phyloP scores from a whole-genome alignment of 2,329 filamentous ascomycete species.

The Zasmidium angulare region DNA sequence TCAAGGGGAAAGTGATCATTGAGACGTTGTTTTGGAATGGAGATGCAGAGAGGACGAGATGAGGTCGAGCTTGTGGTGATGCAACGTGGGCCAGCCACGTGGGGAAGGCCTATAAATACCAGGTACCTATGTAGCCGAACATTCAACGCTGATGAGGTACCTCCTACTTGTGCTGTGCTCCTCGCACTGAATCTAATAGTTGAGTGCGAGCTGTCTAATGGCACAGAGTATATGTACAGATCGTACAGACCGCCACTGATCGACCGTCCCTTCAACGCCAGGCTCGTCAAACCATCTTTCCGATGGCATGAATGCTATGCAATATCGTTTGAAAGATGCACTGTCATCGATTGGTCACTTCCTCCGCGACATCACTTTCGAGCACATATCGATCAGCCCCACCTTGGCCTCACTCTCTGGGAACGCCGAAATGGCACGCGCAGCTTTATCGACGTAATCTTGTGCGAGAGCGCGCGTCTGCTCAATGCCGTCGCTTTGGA shows the following conservation, averaged over 20 bases:
- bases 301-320: neutral
- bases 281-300: conserved; percentile 1
- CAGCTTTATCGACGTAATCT: conserved; percentile 85
- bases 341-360: conserved; percentile 57
- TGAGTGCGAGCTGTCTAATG: conserved; percentile 3
- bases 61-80: conserved; percentile 11
- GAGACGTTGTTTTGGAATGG: conserved; percentile 1
- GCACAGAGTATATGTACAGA: conserved; percentile 16
- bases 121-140: no score
- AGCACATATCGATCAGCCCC: conserved; percentile 88
- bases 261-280: conserved; percentile 3
- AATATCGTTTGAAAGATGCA: neutral
- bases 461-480: conserved; percentile 88
- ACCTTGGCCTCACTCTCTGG: conserved; percentile 94
- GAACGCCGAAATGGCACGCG: conserved; percentile 78
- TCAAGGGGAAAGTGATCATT: conserved; percentile 12
- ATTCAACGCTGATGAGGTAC: neutral
- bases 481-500: conserved; percentile 81
- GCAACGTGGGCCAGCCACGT: conserved; percentile 3
- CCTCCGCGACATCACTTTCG: conserved; percentile 83
- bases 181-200: neutral
- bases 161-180: no score
- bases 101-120: neutral
- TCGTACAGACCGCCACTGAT: conserved; percentile 3
- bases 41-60: neutral